Evolutionary conservation across 2,329 filamentous ascomycete species (phyloP).

Genomic region (Eutypella sp.): DNA sequence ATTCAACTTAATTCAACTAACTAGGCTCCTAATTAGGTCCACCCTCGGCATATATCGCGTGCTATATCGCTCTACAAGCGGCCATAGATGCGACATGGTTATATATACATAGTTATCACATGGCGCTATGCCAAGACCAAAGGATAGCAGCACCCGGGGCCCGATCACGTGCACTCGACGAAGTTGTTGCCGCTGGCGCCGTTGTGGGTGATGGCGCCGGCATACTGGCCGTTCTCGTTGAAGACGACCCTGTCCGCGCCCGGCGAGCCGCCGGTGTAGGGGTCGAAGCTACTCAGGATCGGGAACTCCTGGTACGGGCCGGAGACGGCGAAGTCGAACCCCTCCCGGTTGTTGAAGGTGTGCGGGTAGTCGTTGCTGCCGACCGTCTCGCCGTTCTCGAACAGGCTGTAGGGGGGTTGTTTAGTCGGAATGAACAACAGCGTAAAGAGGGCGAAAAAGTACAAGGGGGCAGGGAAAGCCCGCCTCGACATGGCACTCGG

Average conservation of each 20-base stretch:
- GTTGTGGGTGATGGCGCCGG: slow-evolving; percentile 60
- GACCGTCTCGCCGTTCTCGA: slow-evolving; percentile 13
- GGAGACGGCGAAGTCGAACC: slow-evolving; percentile 34
- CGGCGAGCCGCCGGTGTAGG: slow-evolving; percentile 48
- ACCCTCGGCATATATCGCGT: too few species aligned
- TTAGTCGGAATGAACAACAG: too few species aligned
- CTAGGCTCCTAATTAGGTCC: too few species aligned
- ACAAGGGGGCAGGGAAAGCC: too few species aligned
- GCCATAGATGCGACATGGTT: too few species aligned
- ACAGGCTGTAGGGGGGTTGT: slow-evolving; percentile 2
- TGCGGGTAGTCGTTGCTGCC: slow-evolving; percentile 35
- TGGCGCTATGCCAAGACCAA: too few species aligned
- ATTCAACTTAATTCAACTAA: too few species aligned
- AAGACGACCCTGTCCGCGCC: slow-evolving; percentile 61
- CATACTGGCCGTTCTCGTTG: slow-evolving; percentile 47
- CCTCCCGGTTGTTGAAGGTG: slow-evolving; percentile 39
- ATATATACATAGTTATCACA: too few species aligned
- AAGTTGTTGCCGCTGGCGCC: slow-evolving; percentile 60
- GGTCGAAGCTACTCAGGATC: slow-evolving; percentile 28
- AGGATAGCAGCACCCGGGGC: too few species aligned
- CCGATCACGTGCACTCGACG: slow-evolving; percentile 51
- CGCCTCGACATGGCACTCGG: too few species aligned
- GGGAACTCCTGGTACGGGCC: slow-evolving; percentile 41
- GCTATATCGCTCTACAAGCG: too few species aligned
- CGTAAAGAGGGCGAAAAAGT: too few species aligned